Base-by-base conservation (phyloP, 2,329 filamentous ascomycete genomes). In the Hymenoscyphus infarciens region DNA sequence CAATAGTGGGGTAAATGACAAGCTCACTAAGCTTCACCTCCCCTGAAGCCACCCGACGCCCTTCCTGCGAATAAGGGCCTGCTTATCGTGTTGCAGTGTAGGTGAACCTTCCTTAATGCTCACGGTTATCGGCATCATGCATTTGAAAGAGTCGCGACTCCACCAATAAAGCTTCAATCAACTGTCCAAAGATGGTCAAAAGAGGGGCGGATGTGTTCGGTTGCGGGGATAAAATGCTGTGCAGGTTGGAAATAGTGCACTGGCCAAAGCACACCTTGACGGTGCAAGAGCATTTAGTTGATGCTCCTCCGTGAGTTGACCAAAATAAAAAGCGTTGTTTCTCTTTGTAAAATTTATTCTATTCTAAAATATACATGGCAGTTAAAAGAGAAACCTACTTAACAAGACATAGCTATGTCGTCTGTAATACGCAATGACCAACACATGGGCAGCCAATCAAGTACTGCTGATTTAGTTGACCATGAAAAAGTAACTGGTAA, bases 41-140 rank as follows among this genome's bases (percentile, higher is more conserved):
- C 19, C 31, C 31, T 19, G 55, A 56, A 56, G 55, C 55, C 55
- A 56, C 55, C 55, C 3, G 15, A 56, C 27, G 55, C 55, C 16
- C 31, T 4, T 22, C 16, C 3, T 42, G 39, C 39, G 15, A 42
- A 16, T 42, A n/a, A 19, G 15, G n/a, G 39, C 15, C 39, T 42
- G 15, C 39, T 35, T 35, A 35, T 35, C 33, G 33, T 33, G 10
- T 33, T 33, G 31, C 10, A 33, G 31, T 33, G 3, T 42, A 42
- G 16, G 39, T 16, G 1, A n/a, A 42, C 39, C 39, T 42, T 42
- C n/a, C 39, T n/a, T 42, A n/a, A 42, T n/a, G 16, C n/a, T 52
- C 27, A 63, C 67, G 67, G 64, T 53, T 67, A 69, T 66, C 67
- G 66, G 67, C 67, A 69, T 58, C 45, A 42, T 65, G 62, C 64